Evolutionary conservation across 345 rosid species (phyloP).

Genomic region (Abelmoschus esculentus): DNA sequence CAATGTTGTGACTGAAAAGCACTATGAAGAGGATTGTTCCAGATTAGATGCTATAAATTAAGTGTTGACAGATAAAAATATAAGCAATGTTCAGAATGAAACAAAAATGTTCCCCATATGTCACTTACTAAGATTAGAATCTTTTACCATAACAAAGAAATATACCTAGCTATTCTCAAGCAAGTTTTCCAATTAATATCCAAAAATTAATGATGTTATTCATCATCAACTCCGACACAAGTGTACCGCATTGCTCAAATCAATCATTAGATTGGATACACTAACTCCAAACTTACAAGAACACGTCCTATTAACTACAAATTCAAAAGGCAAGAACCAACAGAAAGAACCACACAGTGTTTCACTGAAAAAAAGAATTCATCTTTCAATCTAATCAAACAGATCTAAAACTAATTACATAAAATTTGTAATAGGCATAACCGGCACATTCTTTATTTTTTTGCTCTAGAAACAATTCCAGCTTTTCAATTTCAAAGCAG

Average conservation of each 20-base stretch:
- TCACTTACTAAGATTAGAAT: background rate
- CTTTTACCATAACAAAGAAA: background rate
- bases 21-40: background rate
- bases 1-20: background rate
- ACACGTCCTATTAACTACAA: background rate
- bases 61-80: background rate
- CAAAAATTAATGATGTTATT: background rate
- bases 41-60: background rate
- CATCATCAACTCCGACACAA: background rate
- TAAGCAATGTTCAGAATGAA: background rate
- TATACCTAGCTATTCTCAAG: background rate
- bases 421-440: background rate
- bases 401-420: background rate
- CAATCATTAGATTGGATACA: background rate
- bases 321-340: background rate
- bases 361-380: background rate
- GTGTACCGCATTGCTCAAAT: background rate
- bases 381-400: background rate
- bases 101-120: slow-evolving; percentile 2
- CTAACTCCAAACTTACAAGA: background rate
- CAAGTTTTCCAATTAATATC: background rate
- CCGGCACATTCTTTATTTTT: background rate
- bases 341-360: background rate
- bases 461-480: background rate
- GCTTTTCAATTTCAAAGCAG: too few species aligned